Percentiles rank a stretch among this genome's conserved stretches.
Evolutionary conservation across 495 filamentous ascomycete genomes (phyloP).

Genomic region (Patellaria atrata): DNA sequence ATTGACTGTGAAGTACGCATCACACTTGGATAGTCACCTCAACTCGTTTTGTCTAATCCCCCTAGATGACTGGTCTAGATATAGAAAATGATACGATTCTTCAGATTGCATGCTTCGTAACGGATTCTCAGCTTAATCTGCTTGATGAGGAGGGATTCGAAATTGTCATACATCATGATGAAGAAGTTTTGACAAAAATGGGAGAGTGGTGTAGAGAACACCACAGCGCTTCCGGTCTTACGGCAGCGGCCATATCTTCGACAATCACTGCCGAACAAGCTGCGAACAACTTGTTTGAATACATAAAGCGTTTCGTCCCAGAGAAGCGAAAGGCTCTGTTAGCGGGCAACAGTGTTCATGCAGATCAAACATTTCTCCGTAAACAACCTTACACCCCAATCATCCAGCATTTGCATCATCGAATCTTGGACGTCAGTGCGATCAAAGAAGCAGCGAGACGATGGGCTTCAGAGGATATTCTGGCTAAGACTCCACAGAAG

Average conservation of each 20-base stretch:
- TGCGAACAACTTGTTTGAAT: slow-evolving; percentile 56
- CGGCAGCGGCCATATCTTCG: slow-evolving; percentile 58
- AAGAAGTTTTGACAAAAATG: slow-evolving; percentile 62
- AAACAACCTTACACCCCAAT: slow-evolving; percentile 58
- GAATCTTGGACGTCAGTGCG: slow-evolving; percentile 80
- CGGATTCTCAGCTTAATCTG: slow-evolving; percentile 59
- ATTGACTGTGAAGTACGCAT: slow-evolving; percentile 69
- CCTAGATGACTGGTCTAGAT: slow-evolving; percentile 88
- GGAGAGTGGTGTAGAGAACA: slow-evolving; percentile 51
- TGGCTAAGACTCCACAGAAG: slow-evolving; percentile 53
- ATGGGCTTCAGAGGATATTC: slow-evolving; percentile 53
- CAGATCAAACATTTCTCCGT: slow-evolving; percentile 69
- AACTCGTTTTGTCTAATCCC: slow-evolving; percentile 5
- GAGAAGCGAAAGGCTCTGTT: slow-evolving; percentile 49
- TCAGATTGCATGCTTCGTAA: slow-evolving; percentile 88
- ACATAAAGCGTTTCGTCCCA: slow-evolving; percentile 58
- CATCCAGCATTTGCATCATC: slow-evolving; percentile 66
- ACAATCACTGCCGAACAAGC: slow-evolving; percentile 57
- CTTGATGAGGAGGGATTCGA: slow-evolving; percentile 70
- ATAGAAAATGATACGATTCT: slow-evolving; percentile 67
- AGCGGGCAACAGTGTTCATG: slow-evolving; percentile 86
- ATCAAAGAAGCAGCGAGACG: slow-evolving; percentile 77
- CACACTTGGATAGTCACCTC: slow-evolving; percentile 3
- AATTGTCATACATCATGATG: slow-evolving; percentile 59
- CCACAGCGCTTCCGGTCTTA: slow-evolving; percentile 63